phyloP scores from a whole-genome alignment of 2,329 filamentous ascomycete genomes.

The Aureobasidium zeae region DNA sequence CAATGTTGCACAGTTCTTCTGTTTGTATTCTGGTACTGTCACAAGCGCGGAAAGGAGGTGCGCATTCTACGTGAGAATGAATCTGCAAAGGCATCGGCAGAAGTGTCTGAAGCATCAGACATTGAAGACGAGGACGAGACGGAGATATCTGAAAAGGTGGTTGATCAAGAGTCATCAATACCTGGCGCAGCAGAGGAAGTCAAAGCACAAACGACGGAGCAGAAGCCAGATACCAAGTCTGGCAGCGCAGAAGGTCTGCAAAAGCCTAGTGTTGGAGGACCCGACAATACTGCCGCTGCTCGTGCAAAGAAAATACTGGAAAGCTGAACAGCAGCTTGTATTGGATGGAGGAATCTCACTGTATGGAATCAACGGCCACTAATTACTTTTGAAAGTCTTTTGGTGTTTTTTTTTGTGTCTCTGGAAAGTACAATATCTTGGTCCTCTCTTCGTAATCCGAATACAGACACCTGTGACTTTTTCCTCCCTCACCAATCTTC shows the following conservation, averaged over 20 bases:
- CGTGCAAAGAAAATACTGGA: slow-evolving; percentile 9
- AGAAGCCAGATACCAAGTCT: not conserved
- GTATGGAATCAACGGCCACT: too few relatives aligned
- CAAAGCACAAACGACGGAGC: not conserved
- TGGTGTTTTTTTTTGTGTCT: too few relatives aligned
- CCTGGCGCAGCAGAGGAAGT: not conserved
- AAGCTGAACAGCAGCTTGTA: too few relatives aligned
- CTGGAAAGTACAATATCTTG: too few relatives aligned
- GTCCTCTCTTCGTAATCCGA: too few relatives aligned
- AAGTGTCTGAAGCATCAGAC: not conserved
- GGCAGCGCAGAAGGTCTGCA: not conserved
- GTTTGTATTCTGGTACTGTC: slow-evolving; percentile 95
- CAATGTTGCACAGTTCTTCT: slow-evolving; percentile 49
- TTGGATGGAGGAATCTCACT: too few relatives aligned
- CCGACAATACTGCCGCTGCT: slow-evolving; percentile 2
- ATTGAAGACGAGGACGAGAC: not conserved
- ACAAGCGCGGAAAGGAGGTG: slow-evolving; percentile 84
- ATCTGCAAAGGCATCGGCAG: not conserved
- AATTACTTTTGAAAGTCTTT: not conserved
- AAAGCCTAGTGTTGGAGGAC: not conserved
- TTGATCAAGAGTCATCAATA: not conserved
- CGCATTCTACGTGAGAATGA: slow-evolving; percentile 47
- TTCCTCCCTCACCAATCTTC: too few relatives aligned
- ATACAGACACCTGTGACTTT: too few relatives aligned
- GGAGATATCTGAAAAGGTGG: too few relatives aligned